These are phyloP conservation scores for Vaccinium corymbosum DNA, from an alignment of 148 eudicot genomes.

Conservation along the genomic window DNA sequence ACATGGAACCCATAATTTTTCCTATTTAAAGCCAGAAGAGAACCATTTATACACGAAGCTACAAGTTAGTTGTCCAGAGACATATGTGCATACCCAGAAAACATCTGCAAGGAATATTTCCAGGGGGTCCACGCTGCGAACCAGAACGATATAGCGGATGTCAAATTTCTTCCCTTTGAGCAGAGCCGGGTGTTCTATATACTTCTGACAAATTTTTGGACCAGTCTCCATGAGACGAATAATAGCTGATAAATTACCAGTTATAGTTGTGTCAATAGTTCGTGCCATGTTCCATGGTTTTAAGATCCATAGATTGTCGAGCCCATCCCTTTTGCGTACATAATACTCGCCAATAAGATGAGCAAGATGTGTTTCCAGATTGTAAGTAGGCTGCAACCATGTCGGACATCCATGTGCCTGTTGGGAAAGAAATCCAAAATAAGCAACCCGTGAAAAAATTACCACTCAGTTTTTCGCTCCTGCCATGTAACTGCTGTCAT, in stretches of 20 bases:
- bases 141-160: conserved; percentile 81
- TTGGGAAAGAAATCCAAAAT: conserved; percentile 7
- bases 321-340: conserved; percentile 61
- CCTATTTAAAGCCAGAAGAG: neutral
- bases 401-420: conserved; percentile 81
- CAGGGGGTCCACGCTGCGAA: conserved; percentile 86
- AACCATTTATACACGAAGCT: neutral
- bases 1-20: neutral
- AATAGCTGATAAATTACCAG: conserved; percentile 76
- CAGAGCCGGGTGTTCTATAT: conserved; percentile 86
- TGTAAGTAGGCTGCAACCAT: conserved; percentile 94
- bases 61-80: neutral
- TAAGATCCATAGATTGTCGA: conserved; percentile 86
- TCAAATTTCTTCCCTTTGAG: conserved; percentile 89
- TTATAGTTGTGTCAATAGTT: conserved; percentile 87
- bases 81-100: conserved; percentile 69
- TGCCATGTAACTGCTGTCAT: neutral
- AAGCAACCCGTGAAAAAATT: neutral
- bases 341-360: conserved; percentile 79
- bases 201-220: conserved; percentile 96
- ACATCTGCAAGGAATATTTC: conserved; percentile 72
- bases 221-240: conserved; percentile 99
- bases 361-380: conserved; percentile 81
- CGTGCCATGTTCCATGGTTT: conserved; percentile 99
- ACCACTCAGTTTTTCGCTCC: neutral